Evolutionary conservation across 78 protist genomes (phyloP).

Genomic region (Dictyostelium capitatum): DNA sequence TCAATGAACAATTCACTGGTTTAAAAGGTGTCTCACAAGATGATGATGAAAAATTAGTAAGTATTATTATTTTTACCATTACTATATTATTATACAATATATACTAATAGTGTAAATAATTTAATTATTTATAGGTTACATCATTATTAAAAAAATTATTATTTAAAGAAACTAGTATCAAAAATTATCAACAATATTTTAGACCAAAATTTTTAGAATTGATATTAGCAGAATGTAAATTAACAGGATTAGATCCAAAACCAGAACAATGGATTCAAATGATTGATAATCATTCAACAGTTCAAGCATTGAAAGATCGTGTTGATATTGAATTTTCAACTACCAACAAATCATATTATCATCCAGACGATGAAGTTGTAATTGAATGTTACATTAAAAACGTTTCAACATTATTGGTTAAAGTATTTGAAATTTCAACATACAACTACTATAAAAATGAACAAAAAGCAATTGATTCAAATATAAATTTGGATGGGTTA

Average conservation of each 20-base stretch:
- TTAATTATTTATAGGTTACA: constrained; percentile 21
- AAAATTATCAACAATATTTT: background rate
- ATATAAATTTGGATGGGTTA: constrained; percentile 76
- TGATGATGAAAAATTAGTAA: constrained; percentile 63
- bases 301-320: constrained; percentile 11
- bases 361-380: constrained; percentile 59
- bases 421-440: constrained; percentile 76
- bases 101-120: background rate
- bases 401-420: constrained; percentile 49
- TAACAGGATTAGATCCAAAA: background rate
- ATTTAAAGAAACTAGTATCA: background rate
- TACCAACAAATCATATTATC: constrained; percentile 25
- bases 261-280: constrained; percentile 61
- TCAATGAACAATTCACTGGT: background rate
- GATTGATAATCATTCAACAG: background rate
- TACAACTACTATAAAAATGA: constrained; percentile 58
- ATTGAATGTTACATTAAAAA: constrained; percentile 60
- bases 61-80: background rate
- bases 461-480: background rate
- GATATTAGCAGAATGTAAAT: constrained; percentile 45
- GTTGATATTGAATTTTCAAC: constrained; percentile 70
- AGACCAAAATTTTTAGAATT: constrained; percentile 39
- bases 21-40: constrained; percentile 9
- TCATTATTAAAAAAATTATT: constrained; percentile 40
- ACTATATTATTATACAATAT: background rate